Evolutionary conservation across 805 yeast genomes (phyloP).

Genomic region (Kluyveromyces aestuarii): DNA sequence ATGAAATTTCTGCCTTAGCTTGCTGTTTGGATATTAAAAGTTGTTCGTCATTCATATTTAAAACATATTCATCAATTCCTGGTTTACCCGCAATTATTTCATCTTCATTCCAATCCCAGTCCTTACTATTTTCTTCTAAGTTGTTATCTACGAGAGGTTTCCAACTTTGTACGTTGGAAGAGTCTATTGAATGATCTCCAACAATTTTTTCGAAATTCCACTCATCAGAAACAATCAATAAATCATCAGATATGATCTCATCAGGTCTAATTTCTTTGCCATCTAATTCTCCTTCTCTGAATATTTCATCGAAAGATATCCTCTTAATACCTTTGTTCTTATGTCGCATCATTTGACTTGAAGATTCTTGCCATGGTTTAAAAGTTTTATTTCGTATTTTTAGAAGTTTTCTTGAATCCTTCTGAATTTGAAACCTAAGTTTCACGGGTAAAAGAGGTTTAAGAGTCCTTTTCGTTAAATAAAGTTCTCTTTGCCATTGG

Average conservation of each 20-base stretch:
- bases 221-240: conserved; percentile 60
- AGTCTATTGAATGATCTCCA: conserved; percentile 31
- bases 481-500: conserved; percentile 32
- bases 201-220: conserved; percentile 67
- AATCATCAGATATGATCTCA: conserved; percentile 38
- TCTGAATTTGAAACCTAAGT: conserved; percentile 42
- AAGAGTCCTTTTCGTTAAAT: conserved; percentile 22
- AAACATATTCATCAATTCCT: conserved; percentile 22
- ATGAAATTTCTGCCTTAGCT: conserved; percentile 3
- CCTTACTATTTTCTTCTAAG: conserved; percentile 21
- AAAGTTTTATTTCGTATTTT: conserved; percentile 16
- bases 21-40: conserved; percentile 45
- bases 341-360: background rate
- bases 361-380: conserved; percentile 5
- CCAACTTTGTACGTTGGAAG: background rate
- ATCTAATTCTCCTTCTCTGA: conserved; percentile 7
- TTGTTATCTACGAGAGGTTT: conserved; percentile 4
- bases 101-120: conserved; percentile 38
- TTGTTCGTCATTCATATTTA: conserved; percentile 85
- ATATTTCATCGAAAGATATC: conserved; percentile 16
- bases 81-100: conserved; percentile 67
- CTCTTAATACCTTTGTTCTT: conserved; percentile 15
- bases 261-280: conserved; percentile 11
- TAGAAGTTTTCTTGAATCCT: conserved; percentile 43
- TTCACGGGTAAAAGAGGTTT: conserved; percentile 41